Base-by-base conservation (phyloP, 2,329 filamentous ascomycete species). In the Talaromyces marneffei region DNA sequence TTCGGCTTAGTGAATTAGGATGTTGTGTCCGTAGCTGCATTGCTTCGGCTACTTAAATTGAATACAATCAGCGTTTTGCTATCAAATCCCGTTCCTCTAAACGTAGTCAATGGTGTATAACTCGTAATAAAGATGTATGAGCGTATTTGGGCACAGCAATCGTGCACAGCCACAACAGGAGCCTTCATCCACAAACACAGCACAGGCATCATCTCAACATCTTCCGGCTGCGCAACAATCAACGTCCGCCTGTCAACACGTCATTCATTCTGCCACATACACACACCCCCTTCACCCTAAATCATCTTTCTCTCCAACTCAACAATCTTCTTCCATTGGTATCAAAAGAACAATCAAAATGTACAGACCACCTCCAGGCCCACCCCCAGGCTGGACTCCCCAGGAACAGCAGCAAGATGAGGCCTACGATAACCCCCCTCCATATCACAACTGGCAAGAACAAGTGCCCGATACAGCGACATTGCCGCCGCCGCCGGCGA, bases 361-460 rank as follows among this genome's bases (percentile, higher is more conserved):
- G 57, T 62, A 62, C 8, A 31, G 9, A 31, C 60, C 60, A 37
- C 60, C 58, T n/a, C 58, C 48, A 9, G 58, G 58, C 3, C 48
- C 58, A 12, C 57, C 57, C 10, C 59, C 59, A 33, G 59, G 53
- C 25, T 57, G 50, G 44, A 48, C 14, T 48, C 25, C 44, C 14
- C 44, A 29, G 44, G 23, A 46, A 14, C 42, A 35, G 25, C 48
- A 18, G 39, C 58, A 29, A 25, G 18, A 44, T 18, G 56, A 62
- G 8, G 31, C 18, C 29, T 52, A 44, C 4, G 20, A 48, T 46
- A 52, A 75, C 25, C 83, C 83, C 14, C 83, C 83, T 18, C 80
- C 82, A 27, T 85, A 86, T 66, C 84, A 87, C 70, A 83, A 85
- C 71, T 87, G 85, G 85, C 80, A 83, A 57, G 72, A 75, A 42